Conservation (phyloP, 139 green algal genomes). For the Chlorokybus atmophyticus region DNA sequence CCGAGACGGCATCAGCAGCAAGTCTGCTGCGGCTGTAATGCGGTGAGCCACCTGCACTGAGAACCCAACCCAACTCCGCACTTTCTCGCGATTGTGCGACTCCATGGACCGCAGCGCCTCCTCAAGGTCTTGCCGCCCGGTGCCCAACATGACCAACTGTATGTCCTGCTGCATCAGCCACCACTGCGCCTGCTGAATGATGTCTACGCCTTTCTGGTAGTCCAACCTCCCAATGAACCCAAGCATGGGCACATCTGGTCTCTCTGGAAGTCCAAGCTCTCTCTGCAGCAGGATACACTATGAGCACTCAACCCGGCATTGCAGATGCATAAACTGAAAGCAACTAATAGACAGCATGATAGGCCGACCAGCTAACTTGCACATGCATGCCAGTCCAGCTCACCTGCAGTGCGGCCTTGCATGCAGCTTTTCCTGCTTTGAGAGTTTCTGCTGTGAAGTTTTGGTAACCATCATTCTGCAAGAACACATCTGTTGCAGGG, state of each 20-base stretch:
- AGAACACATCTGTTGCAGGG: slow-evolving; percentile 47
- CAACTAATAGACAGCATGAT: too few species aligned
- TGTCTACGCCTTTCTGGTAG: slow-evolving; percentile 93
- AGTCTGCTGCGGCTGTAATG: slow-evolving; percentile 66
- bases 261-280: slow-evolving; percentile 81
- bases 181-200: slow-evolving; percentile 60
- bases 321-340: too few species aligned
- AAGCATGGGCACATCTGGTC: slow-evolving; percentile 48
- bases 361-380: too few species aligned
- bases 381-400: too few species aligned
- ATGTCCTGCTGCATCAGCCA: slow-evolving; percentile 35
- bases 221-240: slow-evolving; percentile 45
- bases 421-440: slow-evolving; percentile 56
- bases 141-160: slow-evolving; percentile 92
- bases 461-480: slow-evolving; percentile 61
- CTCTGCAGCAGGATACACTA: too few species aligned
- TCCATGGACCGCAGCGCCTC: slow-evolving; percentile 27
- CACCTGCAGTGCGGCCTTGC: slow-evolving; percentile 64
- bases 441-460: slow-evolving; percentile 32
- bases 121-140: slow-evolving; percentile 77
- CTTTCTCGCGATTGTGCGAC: slow-evolving; percentile 16
- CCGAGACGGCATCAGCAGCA: slow-evolving; percentile 72
- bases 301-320: too few species aligned
- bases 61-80: slow-evolving; percentile 58
- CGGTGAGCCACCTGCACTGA: slow-evolving; percentile 60